These are phyloP conservation scores for Glycine soja DNA, from an alignment of 306 rosid species.

Conservation along the genomic window DNA sequence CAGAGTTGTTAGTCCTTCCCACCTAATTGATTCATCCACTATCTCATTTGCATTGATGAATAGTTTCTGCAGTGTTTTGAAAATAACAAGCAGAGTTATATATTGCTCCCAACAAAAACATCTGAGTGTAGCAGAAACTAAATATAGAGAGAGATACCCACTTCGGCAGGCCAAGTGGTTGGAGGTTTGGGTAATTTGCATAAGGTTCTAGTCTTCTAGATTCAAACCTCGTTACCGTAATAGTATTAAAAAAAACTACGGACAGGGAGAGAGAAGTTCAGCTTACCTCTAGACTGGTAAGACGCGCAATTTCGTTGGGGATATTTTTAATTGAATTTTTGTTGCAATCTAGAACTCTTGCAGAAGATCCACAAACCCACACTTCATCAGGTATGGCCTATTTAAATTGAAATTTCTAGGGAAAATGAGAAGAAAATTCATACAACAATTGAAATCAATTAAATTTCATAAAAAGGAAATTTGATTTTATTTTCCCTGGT, in stretches of 20 bases:
- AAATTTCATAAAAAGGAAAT: neutral
- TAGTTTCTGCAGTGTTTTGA: conserved; percentile 65
- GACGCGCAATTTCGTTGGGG: conserved; percentile 60
- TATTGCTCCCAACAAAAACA: neutral
- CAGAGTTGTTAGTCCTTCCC: conserved; percentile 73
- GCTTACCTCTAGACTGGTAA: conserved; percentile 67
- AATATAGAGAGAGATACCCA: too few species aligned
- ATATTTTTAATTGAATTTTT: conserved; percentile 65
- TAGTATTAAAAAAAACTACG: neutral
- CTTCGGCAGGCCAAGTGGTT: too few species aligned
- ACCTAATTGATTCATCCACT: conserved; percentile 62
- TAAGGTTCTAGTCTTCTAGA: too few species aligned
- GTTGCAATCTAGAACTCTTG: conserved; percentile 74
- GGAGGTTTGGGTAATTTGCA: too few species aligned
- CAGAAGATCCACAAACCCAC: conserved; percentile 73
- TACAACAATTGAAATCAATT: conserved; percentile 27
- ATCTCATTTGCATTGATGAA: conserved; percentile 65
- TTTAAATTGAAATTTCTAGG: conserved; percentile 34
- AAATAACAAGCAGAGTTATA: conserved; percentile 28
- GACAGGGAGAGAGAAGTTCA: conserved; percentile 33
- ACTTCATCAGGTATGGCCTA: conserved; percentile 87
- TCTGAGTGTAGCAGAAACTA: conserved; percentile 6
- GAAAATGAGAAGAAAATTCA: conserved; percentile 30
- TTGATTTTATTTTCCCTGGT: neutral
- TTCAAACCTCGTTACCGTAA: too few species aligned